These are phyloP conservation scores for Azolla pinnata DNA, from an alignment of 75 land plant species.

Conservation along the genomic window DNA sequence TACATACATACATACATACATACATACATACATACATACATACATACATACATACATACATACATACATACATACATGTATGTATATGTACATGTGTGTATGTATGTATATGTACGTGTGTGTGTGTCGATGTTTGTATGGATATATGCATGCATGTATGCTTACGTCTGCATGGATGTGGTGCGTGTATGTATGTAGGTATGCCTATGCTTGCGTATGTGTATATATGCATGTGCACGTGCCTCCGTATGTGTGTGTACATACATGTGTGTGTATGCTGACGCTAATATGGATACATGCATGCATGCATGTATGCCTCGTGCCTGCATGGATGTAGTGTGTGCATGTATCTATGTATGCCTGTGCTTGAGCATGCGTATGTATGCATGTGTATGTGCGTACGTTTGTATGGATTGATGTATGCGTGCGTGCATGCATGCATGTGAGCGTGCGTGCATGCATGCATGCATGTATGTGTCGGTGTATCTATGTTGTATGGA, in stretches of 20 bases:
- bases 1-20: too few species aligned
- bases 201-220: not conserved
- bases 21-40: too few species aligned
- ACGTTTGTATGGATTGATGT: conserved; percentile 8
- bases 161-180: conserved; percentile 7
- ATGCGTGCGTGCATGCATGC: not conserved
- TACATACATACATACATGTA: not conserved
- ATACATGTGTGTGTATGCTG: too few species aligned
- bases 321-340: not conserved
- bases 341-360: conserved; percentile 2
- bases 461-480: not conserved
- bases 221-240: not conserved
- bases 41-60: conserved; percentile 2
- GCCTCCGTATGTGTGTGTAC: not conserved
- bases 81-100: conserved; percentile 7
- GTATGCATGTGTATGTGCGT: conserved; percentile 4
- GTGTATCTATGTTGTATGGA: not conserved
- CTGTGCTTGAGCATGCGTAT: not conserved
- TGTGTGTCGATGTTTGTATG: not conserved
- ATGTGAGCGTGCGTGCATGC: not conserved
- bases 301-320: too few species aligned
- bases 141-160: conserved; percentile 8
- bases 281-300: too few species aligned
- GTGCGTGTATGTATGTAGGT: conserved; percentile 7
- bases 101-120: conserved; percentile 8